Base-by-base conservation (phyloP, 768 basidiomycete genomes). In the Leccinum rimulosum region DNA sequence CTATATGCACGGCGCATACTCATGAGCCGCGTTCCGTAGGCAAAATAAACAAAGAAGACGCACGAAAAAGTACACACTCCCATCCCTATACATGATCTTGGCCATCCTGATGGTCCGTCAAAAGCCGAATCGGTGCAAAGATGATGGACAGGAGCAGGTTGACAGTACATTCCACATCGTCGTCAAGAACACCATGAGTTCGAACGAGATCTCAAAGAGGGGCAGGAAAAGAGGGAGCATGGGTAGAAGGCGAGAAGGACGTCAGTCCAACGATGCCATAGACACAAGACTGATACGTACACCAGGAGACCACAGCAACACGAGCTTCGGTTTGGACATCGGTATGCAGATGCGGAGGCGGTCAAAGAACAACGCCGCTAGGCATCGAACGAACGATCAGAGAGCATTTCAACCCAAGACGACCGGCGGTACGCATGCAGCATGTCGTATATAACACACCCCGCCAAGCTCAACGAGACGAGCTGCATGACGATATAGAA, bases 231-330 rank as follows among this genome's bases (percentile, higher is more conserved):
- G 9, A 9, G 10, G 19, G n/a, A 19, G n/a, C 19, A n/a, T 40
- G 10, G 17, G n/a, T n/a, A 14, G 2, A 19, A 27, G 17, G 5
- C 25, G 6, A 48, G 47, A 31, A 50, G 8, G 45, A 49, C 30
- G 28, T 40, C 4, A 1, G 4, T 19, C 33, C 27, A 11, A 7
- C 27, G 3, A 12, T 38, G 10, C 19, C n/a, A 22, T 22, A 9
- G 43, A 28, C 8, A 5, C 27, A 30, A 47, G 27, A 48, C 3
- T 5, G 6, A 31, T 9, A 25, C 64, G 31, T 19, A 74, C 70
- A 12, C 73, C 73, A 6, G 73, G 73, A 19, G 47, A 25, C 73
- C 73, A 74, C 5, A 74, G 54, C 55, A 70, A 15, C 14, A 57
- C 50, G 6, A 70, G 64, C 10, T 64, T 54, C 31, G 70, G 66